Base-by-base conservation (phyloP, 192 early-diverging fungal species). In the Funneliformis geosporum region DNA sequence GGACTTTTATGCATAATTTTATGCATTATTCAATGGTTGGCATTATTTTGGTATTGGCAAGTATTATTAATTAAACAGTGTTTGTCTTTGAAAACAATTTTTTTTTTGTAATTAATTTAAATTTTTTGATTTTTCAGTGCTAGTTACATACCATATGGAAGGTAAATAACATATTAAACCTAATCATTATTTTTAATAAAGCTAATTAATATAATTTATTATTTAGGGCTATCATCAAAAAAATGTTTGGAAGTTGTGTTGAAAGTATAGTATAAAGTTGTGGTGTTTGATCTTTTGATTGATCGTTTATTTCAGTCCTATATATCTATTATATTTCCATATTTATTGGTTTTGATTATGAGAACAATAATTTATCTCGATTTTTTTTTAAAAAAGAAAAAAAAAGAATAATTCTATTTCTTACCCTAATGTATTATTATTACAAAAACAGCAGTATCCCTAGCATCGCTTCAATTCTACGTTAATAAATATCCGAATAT, bases 141-240 rank as follows among this genome's bases (percentile, higher is more conserved):
- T 16, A 93, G 91, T 80, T 99, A 99, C 84, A 96, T 99, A 83
- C 97, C 97, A 6, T 99, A 94, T 78, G 95, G 95, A 10, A 90
- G 91, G 70, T 89, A 88, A 81, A 74, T 80, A 46, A 5, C 11
- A 27, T 14, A 82, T 84, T 70, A 89, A 86, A 75, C 0, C 73
- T 43, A 81, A 87, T 40, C 81, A 84, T n/a, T 42, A 39, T 11
- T 27, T 69, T 39, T 50, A 42, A 16, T 16, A 76, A n/a, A 39
- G 39, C 8, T 55, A 74, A 60, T 18, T 33, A 33, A 44, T 25
- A 18, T 25, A 16, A 25, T 60, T 55, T 68, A 68, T 69, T 38
- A 16, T 60, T 40, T 42, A 83, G 91, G 77, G 83, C 89, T 66
- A 82, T 90, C 33, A 92, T 92, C 76, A 88, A 85, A 80, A 87